Evolutionary conservation across 2,329 filamentous ascomycete species (phyloP).

Genomic region (Aspergillus ochraceoroseus): DNA sequence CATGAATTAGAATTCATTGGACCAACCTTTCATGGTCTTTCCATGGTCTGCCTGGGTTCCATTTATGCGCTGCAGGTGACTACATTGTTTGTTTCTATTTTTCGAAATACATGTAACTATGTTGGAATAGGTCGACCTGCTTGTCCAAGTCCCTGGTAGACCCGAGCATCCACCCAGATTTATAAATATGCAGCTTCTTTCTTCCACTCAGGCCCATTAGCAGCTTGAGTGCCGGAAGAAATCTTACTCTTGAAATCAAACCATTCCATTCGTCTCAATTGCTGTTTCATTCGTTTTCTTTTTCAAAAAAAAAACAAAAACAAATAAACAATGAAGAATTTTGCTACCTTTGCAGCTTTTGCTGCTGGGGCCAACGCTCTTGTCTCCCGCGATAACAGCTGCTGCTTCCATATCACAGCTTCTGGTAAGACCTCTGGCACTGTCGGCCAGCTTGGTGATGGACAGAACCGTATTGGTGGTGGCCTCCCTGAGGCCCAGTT

Average conservation of each 20-base stretch:
- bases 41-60: constrained; percentile 17
- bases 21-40: constrained; percentile 10
- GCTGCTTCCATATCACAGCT: constrained; percentile 53
- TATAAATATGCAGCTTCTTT: constrained; percentile 22
- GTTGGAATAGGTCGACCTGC: constrained; percentile 8
- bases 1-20: constrained; percentile 10
- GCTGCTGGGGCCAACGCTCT: constrained; percentile 43
- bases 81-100: constrained; percentile 20
- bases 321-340: constrained; percentile 36
- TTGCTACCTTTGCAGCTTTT: constrained; percentile 38
- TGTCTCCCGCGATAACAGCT: constrained; percentile 37
- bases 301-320: too few species aligned
- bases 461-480: constrained; percentile 57
- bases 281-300: constrained; percentile 2
- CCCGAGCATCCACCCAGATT: constrained; percentile 15
- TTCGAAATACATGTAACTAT: constrained; percentile 13
- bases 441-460: constrained; percentile 58
- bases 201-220: background rate
- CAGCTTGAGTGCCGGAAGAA: constrained; percentile 1
- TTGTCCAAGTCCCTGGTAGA: constrained; percentile 8
- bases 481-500: constrained; percentile 48
- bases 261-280: constrained; percentile 15
- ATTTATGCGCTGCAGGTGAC: constrained; percentile 15
- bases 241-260: background rate
- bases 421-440: constrained; percentile 49